These are phyloP conservation scores for Penicillium hesseltinei DNA, from an alignment of 2,329 filamentous ascomycete genomes.

Conservation along the genomic window DNA sequence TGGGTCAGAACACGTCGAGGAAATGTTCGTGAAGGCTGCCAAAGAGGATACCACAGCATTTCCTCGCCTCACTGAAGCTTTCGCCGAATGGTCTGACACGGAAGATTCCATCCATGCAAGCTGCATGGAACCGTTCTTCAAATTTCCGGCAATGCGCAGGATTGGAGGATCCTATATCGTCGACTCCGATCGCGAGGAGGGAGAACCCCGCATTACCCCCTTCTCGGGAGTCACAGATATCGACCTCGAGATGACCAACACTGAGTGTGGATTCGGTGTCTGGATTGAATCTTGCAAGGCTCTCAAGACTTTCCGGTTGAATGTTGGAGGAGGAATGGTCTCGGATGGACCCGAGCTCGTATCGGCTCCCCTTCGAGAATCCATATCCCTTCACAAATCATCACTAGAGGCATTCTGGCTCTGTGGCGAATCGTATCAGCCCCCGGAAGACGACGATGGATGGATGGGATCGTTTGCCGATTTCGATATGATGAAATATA, in stretches of 20 bases:
- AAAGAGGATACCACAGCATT: background rate
- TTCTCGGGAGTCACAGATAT: slow-evolving; percentile 1
- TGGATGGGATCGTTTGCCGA: slow-evolving; percentile 2
- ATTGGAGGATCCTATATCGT: background rate
- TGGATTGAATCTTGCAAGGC: slow-evolving; percentile 4
- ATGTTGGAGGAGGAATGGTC: background rate
- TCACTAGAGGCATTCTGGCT: background rate
- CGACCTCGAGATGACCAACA: background rate
- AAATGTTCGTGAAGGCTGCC: background rate
- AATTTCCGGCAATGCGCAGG: background rate
- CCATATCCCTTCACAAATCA: background rate
- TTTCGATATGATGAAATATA: background rate
- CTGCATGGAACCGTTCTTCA: slow-evolving; percentile 4
- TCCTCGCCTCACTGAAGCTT: background rate
- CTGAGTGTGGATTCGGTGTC: background rate
- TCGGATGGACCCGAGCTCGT: background rate
- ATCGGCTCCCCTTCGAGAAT: background rate
- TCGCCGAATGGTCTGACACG: background rate
- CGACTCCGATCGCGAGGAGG: background rate
- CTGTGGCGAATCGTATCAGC: background rate
- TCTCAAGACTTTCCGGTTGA: background rate
- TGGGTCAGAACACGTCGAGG: background rate
- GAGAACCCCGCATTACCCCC: background rate
- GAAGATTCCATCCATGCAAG: background rate
- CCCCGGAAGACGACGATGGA: background rate